These are phyloP conservation scores for Colletotrichum eremochloae DNA, from an alignment of 2,329 filamentous ascomycete genomes.

Conservation along the genomic window DNA sequence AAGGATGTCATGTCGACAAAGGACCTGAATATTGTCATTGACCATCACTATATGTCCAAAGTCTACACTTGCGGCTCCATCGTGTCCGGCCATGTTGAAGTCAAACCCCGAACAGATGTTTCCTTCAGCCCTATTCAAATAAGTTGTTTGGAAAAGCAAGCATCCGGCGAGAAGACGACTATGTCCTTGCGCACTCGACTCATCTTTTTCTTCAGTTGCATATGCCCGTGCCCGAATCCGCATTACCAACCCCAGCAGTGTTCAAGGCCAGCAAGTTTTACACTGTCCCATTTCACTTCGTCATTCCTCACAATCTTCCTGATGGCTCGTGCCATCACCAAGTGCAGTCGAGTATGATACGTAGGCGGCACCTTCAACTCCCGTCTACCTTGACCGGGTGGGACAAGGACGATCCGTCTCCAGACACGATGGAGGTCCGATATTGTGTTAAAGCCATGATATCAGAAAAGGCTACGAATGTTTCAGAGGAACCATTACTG, in stretches of 20 bases:
- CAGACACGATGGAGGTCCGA: constrained; percentile 65
- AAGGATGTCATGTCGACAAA: neutral
- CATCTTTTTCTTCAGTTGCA: constrained; percentile 65
- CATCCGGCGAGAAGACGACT: constrained; percentile 61
- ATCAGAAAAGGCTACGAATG: constrained; percentile 47
- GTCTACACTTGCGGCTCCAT: constrained; percentile 67
- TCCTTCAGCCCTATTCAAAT: constrained; percentile 66
- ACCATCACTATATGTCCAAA: constrained; percentile 66
- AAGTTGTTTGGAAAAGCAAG: constrained; percentile 62
- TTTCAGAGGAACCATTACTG: constrained; percentile 44
- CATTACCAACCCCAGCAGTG: constrained; percentile 60
- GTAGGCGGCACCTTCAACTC: constrained; percentile 64
- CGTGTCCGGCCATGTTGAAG: constrained; percentile 62
- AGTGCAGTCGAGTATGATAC: constrained; percentile 58
- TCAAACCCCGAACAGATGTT: constrained; percentile 60
- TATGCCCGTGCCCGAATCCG: constrained; percentile 64
- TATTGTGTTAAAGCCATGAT: constrained; percentile 65
- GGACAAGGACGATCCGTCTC: constrained; percentile 67
- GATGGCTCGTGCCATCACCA: constrained; percentile 67
- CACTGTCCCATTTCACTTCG: constrained; percentile 68
- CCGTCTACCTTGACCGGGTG: constrained; percentile 66
- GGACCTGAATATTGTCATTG: constrained; percentile 58
- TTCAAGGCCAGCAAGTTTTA: constrained; percentile 63
- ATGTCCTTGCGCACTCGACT: constrained; percentile 56
- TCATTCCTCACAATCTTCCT: constrained; percentile 68